Conservation (phyloP, 1,284 basidiomycete genomes). For the Cutaneotrichosporon curvatum region DNA sequence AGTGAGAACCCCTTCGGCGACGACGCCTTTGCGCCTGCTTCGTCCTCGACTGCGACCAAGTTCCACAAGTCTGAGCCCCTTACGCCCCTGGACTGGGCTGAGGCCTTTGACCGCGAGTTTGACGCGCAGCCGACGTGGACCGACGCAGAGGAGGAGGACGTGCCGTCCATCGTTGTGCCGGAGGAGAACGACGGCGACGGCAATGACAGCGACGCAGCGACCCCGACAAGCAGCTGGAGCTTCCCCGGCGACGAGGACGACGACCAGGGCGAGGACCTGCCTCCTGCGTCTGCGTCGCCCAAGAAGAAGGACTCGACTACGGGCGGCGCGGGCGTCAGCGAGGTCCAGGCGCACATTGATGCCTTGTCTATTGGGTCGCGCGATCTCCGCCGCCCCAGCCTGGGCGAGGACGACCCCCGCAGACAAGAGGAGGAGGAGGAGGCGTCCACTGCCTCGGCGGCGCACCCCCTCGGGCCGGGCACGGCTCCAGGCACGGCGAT, state of each 20-base stretch:
- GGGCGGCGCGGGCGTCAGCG: background rate
- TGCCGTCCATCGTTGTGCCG: constrained; percentile 3
- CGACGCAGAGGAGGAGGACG: constrained; percentile 1
- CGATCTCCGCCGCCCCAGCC: no score
- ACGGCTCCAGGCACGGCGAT: constrained; percentile 35
- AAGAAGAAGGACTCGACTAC: background rate
- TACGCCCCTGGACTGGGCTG: constrained; percentile 42
- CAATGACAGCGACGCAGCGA: constrained; percentile 18
- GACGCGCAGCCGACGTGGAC: constrained; percentile 6
- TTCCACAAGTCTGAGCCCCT: constrained; percentile 20
- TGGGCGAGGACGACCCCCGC: background rate
- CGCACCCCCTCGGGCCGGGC: constrained; percentile 42
- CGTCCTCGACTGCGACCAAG: background rate
- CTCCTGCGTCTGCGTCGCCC: constrained; percentile 12
- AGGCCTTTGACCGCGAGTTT: constrained; percentile 38
- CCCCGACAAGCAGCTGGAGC: constrained; percentile 24
- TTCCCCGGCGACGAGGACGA: constrained; percentile 34
- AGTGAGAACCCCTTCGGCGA: constrained; percentile 43
- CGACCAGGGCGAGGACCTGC: constrained; percentile 37
- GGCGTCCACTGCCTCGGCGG: background rate
- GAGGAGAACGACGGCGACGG: constrained; percentile 26
- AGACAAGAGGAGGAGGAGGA: constrained; percentile 3
- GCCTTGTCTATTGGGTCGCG: background rate
- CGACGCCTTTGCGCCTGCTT: constrained; percentile 27
- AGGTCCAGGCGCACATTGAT: background rate